Evolutionary conservation across 768 basidiomycete genomes (phyloP).

Genomic region (Cystobasidium onofrii): DNA sequence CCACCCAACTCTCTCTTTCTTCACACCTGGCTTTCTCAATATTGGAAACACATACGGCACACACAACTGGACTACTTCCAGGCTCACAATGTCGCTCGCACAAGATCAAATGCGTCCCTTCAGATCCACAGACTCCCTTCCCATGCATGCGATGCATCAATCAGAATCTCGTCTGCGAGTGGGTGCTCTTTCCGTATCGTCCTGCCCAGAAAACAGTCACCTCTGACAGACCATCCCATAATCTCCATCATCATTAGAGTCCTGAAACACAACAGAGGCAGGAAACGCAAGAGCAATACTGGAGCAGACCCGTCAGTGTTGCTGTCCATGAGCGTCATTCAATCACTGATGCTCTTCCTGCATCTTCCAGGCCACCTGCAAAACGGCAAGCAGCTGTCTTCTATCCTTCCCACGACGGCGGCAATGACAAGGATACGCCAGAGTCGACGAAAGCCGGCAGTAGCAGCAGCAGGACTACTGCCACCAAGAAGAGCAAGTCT

Average conservation of each 20-base stretch:
- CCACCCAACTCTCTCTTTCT: not conserved
- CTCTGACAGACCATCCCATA: too few relatives aligned
- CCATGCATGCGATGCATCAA: conserved; percentile 11
- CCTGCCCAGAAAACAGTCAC: not conserved
- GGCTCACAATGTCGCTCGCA: not conserved
- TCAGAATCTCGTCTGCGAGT: conserved; percentile 8
- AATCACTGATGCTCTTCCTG: not conserved
- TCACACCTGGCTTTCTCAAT: too few relatives aligned
- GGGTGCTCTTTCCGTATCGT: not conserved
- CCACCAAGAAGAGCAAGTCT: too few relatives aligned
- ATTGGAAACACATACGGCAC: too few relatives aligned
- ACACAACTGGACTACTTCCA: too few relatives aligned
- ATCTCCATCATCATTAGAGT: too few relatives aligned
- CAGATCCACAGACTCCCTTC: not conserved
- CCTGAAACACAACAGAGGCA: conserved; percentile 23
- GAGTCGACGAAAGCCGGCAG: not conserved
- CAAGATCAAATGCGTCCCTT: conserved; percentile 21
- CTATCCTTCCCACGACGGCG: not conserved
- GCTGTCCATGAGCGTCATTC: not conserved
- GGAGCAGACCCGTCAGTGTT: not conserved
- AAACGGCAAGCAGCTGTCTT: conserved; percentile 5
- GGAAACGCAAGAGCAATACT: conserved; percentile 14
- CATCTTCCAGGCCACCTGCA: not conserved
- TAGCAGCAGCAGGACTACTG: not conserved
- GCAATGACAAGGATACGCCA: not conserved